Evolutionary conservation across 176 grass and related monocot genomes (phyloP), one percentile per base, ranked within the genome.

Genomic region (Elaeis guineensis): DNA sequence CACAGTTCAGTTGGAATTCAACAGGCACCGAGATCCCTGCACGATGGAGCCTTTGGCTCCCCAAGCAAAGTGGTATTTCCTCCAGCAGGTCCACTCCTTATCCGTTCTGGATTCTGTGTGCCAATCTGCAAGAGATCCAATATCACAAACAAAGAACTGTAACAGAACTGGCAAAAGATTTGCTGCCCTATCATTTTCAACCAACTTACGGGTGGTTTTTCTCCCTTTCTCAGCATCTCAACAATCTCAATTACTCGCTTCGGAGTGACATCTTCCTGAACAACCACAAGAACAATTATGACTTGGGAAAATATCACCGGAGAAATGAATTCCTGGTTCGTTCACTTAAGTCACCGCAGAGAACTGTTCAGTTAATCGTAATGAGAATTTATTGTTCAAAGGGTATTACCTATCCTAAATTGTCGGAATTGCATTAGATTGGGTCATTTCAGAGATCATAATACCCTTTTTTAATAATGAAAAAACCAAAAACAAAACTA

Each of bases 21-120:
- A 81, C 87, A 97, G 17, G 87, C 93, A 75, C 92, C 84, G 17
- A 97, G 79, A 69, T 91, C 93, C 52, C 93, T 91, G 84, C 93
- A 97, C 7, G 84, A 81, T 51, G 92, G 84, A 9, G 93, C 81
- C 28, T 80, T 85, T 0, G 84, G 81, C 63, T 89, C 87, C 21
- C 78, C 49, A 5, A 80, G 92, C 78, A 91, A 83, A 19, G 84
- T 91, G 17, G 83, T 80, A 18, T 78, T 97, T 2, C 84, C 93
- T 72, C 93, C 93, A 29, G 78, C 87, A 59, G 93, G 93, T 17
- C 93, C 93, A 52, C 79, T 64, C 70, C 67, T 97, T 59, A 80
- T 89, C 5, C 87, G 65, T 12, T 97, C 78, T 15, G 87, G 78
- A 56, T 97, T 67, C 72, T 97, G 93, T 3, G 84, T 97, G 49